Percentiles rank a stretch among this genome's conserved stretches.
Conservation (phyloP, 2,329 filamentous ascomycete species). For the Neoascochyta sp. region DNA sequence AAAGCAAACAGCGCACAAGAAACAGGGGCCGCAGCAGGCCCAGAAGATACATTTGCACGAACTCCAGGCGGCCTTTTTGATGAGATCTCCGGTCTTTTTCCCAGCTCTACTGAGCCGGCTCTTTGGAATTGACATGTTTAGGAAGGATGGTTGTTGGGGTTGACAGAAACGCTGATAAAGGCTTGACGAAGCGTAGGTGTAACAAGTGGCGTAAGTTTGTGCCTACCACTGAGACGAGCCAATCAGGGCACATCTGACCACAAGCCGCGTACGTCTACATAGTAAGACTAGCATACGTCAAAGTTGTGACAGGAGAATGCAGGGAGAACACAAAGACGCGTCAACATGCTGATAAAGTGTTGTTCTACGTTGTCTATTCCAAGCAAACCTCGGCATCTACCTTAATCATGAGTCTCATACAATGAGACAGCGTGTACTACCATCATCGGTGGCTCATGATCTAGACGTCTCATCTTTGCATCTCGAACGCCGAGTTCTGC, state of each 20-base stretch:
- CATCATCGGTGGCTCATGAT: slow-evolving; percentile 23
- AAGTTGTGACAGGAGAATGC: too few species aligned
- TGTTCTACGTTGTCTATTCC: slow-evolving; percentile 1
- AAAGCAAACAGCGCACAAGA: slow-evolving; percentile 13
- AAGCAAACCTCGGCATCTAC: slow-evolving; percentile 22
- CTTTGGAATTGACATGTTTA: slow-evolving; percentile 7
- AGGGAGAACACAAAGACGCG: too few species aligned
- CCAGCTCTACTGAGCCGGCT: slow-evolving; percentile 9
- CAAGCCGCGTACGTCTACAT: slow-evolving; percentile 1
- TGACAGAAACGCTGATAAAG: too few species aligned
- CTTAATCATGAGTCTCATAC: slow-evolving; percentile 22
- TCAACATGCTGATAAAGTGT: not conserved
- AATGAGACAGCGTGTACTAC: slow-evolving; percentile 18
- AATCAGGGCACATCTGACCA: slow-evolving; percentile 5
- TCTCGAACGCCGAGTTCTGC: slow-evolving; percentile 12
- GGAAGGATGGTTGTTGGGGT: not conserved
- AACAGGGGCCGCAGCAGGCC: slow-evolving; percentile 14
- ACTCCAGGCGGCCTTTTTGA: slow-evolving; percentile 7
- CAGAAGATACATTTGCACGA: slow-evolving; percentile 15
- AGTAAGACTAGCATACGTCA: not conserved
- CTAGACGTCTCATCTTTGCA: slow-evolving; percentile 19
- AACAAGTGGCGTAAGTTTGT: slow-evolving; percentile 1
- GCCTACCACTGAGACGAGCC: not conserved
- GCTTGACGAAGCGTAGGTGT: not conserved
- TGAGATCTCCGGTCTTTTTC: slow-evolving; percentile 5